Evolutionary conservation across 495 filamentous ascomycete genomes (phyloP), one percentile per base, ranked within the genome.

Genomic region (Penicillium psychrofluorescens): DNA sequence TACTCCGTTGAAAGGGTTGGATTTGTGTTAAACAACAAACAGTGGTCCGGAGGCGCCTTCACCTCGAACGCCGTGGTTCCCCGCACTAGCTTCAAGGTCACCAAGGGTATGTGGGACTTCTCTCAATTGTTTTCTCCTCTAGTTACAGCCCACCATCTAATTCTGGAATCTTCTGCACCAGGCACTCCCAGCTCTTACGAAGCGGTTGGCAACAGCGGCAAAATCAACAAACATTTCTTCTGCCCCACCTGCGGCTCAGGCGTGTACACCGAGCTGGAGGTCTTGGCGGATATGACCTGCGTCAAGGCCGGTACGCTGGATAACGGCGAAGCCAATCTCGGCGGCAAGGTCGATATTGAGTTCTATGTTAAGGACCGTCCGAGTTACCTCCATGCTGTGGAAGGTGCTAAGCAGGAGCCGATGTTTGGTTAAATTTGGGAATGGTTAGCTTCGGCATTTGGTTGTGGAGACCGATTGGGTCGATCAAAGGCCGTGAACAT

Each of bases 171-270:
- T 13, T 29, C 22, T 15, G 5, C n/a, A 1, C 15, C 13, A 64
- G 69, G 69, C 28, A 58, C 48, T 10, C 61, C 65, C 8, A 62
- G 49, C 30, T 36, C 54, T 35, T 75, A 67, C 44, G 67, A 72
- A 22, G 53, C 40, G 11, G 53, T 39, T 4, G 72, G 68, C 3
- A 54, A 46, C 29, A 61, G 56, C 6, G 71, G 72, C 11, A 74
- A 74, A 38, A 62, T 69, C 48, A 75, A 74, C 50, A 69, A 71
- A 48, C 70, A 74, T 45, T 74, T 62, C 45, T 74, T 76, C 57
- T 76, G 72, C 49, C 36, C 49, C 12, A 67, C 38, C 43, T 66
- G 72, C 48, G 72, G 71, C 9, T 69, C 62, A 3, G 56, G 57
- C 11, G 54, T 74, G 5, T 74, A 70, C 40, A 74, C 68, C 27